Evolutionary conservation across 2,329 filamentous ascomycete species (phyloP).

Genomic region (Mycosphaerella arachidis): DNA sequence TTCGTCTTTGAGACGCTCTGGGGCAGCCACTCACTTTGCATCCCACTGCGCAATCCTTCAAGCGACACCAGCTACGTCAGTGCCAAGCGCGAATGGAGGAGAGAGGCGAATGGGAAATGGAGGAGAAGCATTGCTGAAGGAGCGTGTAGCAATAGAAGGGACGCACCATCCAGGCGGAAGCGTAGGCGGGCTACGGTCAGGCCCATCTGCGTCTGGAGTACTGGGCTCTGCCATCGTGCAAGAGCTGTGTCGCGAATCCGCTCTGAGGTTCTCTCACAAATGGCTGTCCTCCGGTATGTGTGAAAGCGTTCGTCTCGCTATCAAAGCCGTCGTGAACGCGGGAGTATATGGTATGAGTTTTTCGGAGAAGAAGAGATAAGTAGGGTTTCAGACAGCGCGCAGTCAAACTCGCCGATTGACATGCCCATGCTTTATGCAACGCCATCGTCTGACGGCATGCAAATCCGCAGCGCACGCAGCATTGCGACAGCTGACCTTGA

Average conservation of each 20-base stretch:
- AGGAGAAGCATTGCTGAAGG: conserved; percentile 9
- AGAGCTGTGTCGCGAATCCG: neutral
- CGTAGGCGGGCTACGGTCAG: conserved; percentile 35
- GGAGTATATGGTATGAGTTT: neutral
- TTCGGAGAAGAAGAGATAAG: neutral
- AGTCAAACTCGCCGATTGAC: neutral
- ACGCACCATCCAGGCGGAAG: conserved; percentile 39
- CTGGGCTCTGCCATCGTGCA: conserved; percentile 30
- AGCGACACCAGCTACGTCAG: conserved; percentile 29
- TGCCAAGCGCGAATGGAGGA: conserved; percentile 26
- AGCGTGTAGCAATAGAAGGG: conserved; percentile 12
- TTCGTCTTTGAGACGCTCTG: neutral
- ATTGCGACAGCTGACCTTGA: conserved; percentile 6
- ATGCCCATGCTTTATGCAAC: neutral
- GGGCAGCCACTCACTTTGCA: conserved; percentile 33
- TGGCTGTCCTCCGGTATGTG: neutral
- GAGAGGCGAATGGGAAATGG: conserved; percentile 8
- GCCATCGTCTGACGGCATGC: conserved; percentile 8
- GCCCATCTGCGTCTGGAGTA: conserved; percentile 35
- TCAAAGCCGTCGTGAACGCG: neutral
- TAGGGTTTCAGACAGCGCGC: neutral
- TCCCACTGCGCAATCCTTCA: conserved; percentile 41
- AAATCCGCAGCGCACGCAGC: conserved; percentile 2
- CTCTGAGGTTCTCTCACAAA: neutral
- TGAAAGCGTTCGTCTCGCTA: neutral